Base-by-base conservation (phyloP, 1,284 basidiomycete genomes). In the Chalciporus sp. region DNA sequence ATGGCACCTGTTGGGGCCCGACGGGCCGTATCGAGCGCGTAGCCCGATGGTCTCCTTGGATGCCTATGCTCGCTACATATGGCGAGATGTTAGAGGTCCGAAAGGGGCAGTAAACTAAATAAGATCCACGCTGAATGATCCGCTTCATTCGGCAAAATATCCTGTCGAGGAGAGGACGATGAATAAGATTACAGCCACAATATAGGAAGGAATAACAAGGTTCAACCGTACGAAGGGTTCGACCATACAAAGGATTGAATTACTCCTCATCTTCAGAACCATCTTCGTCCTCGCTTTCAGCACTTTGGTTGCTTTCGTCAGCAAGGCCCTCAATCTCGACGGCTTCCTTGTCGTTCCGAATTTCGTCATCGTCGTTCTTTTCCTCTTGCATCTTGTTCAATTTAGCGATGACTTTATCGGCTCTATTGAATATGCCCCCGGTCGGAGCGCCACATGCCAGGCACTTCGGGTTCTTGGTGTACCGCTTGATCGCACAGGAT, bases 401-500 rank as follows among this genome's bases (percentile, higher is more conserved):
- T 75, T 89, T 92, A 58, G 87, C 84, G 47, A 95, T 81, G 46
- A 94, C 78, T 70, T 91, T 92, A 58, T 89, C 90, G 23, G 91
- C 92, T 43, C 90, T 82, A 69, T 96, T 96, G 77, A 96, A 99
- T 62, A 99, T 93, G 3, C 96, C 96, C 14, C 87, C 90, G 0
- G 96, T 99, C 3, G 94, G 85, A 12, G 92, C 84, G 48, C 94
- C 91, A 70, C 96, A 99, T 3, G 95, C 97, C 51, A 94, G 84
- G 65, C 97, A 99, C 74, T 96, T 99, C 2, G 94, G 93, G 39
- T 92, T 98, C 78, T 90, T 96, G 41, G 87, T 85, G 65, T 91
- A 99, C 39, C 97, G 85, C 72, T 92, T 91, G 72, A 98, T 93
- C 9, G 95, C 95, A 70, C 95, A 97, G 17, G 88, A 82, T 52